These are phyloP conservation scores for Penicillium frequentans DNA, from an alignment of 2,329 filamentous ascomycete genomes.

Conservation along the genomic window DNA sequence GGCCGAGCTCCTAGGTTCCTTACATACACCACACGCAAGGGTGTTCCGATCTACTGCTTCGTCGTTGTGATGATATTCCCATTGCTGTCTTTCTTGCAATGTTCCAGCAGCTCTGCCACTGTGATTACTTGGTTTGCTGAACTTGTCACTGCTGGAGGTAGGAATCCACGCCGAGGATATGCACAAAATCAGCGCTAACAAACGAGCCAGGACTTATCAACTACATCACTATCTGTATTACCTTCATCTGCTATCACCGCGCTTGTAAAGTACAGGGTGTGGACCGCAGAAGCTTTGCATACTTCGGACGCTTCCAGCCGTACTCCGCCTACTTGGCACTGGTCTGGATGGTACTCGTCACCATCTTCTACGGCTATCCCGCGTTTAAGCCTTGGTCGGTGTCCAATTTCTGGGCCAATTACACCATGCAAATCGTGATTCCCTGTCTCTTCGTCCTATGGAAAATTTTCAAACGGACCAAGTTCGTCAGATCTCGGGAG, in stretches of 20 bases:
- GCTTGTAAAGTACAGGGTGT: slow-evolving; percentile 54
- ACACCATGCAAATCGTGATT: slow-evolving; percentile 58
- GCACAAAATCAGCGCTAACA: slow-evolving; percentile 25
- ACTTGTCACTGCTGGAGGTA: slow-evolving; percentile 58
- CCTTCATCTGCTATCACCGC: slow-evolving; percentile 60
- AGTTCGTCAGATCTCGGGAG: slow-evolving; percentile 54
- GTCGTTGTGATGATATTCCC: slow-evolving; percentile 55
- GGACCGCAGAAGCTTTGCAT: slow-evolving; percentile 56
- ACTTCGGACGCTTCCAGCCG: slow-evolving; percentile 60
- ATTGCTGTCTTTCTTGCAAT: slow-evolving; percentile 55
- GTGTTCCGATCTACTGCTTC: slow-evolving; percentile 63
- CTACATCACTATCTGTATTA: slow-evolving; percentile 61
- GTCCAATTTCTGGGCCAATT: slow-evolving; percentile 51
- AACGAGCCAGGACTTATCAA: slow-evolving; percentile 48
- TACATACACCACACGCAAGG: slow-evolving; percentile 58
- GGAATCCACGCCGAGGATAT: not conserved
- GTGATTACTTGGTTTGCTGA: slow-evolving; percentile 58
- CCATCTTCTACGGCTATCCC: slow-evolving; percentile 56
- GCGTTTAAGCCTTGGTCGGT: slow-evolving; percentile 49
- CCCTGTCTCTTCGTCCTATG: slow-evolving; percentile 58
- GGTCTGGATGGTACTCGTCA: slow-evolving; percentile 26
- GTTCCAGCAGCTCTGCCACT: slow-evolving; percentile 49
- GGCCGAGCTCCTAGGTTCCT: slow-evolving; percentile 57
- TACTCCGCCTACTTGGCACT: slow-evolving; percentile 47
- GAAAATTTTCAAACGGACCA: slow-evolving; percentile 64